Evolutionary conservation across 441 rosid species (phyloP).

Genomic region (Corymbia citriodora): DNA sequence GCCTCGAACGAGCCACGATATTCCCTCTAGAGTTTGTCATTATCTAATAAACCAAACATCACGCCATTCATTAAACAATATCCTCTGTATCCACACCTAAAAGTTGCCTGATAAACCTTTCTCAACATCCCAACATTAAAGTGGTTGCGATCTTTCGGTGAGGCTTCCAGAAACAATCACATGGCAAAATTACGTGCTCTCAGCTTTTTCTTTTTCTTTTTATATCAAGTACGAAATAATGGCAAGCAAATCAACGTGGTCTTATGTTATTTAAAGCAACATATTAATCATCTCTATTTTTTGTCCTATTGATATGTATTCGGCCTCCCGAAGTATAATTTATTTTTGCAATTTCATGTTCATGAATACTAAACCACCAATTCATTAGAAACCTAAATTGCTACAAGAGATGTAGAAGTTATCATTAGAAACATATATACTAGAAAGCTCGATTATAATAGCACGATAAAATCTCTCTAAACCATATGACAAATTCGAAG

Average conservation of each 20-base stretch:
- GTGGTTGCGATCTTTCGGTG: neutral
- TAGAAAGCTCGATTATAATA: no score
- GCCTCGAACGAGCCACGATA: neutral
- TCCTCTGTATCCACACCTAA: neutral
- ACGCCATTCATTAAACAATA: neutral
- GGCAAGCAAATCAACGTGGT: neutral
- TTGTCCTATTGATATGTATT: neutral
- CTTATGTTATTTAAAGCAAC: neutral
- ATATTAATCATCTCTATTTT: neutral
- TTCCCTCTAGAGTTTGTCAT: neutral
- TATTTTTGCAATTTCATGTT: neutral
- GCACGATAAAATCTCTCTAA: neutral
- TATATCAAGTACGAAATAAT: neutral
- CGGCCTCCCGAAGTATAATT: neutral
- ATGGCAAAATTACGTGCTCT: neutral
- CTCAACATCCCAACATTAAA: neutral
- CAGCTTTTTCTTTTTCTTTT: neutral
- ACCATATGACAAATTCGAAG: neutral
- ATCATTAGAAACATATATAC: neutral
- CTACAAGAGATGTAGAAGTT: neutral
- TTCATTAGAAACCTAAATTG: neutral
- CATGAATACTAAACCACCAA: neutral
- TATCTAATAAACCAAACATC: neutral
- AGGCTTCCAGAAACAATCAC: neutral
- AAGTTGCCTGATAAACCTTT: neutral